Percentiles rank a stretch among this genome's conserved stretches.
These are phyloP conservation scores for Lignosus rhinocerotis DNA, from an alignment of 1,284 basidiomycete species.

Conservation along the genomic window DNA sequence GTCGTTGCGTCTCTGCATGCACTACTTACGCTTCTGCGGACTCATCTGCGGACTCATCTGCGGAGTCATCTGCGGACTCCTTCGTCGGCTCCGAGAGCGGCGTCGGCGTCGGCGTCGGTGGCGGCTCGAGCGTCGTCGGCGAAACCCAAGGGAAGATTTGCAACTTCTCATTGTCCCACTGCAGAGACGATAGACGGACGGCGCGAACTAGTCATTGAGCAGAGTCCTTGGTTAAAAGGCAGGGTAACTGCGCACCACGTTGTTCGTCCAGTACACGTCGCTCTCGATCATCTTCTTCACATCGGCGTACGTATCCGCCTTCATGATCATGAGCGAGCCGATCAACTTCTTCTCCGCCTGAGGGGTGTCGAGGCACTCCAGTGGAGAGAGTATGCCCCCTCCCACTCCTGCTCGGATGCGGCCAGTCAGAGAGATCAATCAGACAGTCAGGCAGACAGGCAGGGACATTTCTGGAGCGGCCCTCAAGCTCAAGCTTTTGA, in stretches of 20 bases:
- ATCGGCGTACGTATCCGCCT: constrained; percentile 29
- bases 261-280: constrained; percentile 28
- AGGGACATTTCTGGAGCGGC: too few species aligned
- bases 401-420: constrained; percentile 24
- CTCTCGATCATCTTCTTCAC: constrained; percentile 27
- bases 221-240: not conserved
- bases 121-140: constrained; percentile 2
- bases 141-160: constrained; percentile 24
- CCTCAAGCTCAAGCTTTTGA: too few species aligned
- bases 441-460: not conserved
- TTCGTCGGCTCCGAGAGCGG: too few species aligned
- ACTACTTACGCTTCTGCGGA: too few species aligned
- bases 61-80: too few species aligned
- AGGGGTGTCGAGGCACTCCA: constrained; percentile 27
- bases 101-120: too few species aligned
- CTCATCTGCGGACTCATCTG: too few species aligned
- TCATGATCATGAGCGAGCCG: constrained; percentile 31
- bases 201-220: not conserved
- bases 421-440: not conserved
- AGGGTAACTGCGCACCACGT: constrained; percentile 20
- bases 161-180: constrained; percentile 30
- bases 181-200: too few species aligned
- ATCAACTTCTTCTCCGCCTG: constrained; percentile 28
- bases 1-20: too few species aligned
- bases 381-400: constrained; percentile 30